A percentile compares a stretch with the other conserved stretches of the same genome.
Evolutionary conservation across 129 eudicot species (phyloP).

Genomic region (Helichrysum umbraculigerum): DNA sequence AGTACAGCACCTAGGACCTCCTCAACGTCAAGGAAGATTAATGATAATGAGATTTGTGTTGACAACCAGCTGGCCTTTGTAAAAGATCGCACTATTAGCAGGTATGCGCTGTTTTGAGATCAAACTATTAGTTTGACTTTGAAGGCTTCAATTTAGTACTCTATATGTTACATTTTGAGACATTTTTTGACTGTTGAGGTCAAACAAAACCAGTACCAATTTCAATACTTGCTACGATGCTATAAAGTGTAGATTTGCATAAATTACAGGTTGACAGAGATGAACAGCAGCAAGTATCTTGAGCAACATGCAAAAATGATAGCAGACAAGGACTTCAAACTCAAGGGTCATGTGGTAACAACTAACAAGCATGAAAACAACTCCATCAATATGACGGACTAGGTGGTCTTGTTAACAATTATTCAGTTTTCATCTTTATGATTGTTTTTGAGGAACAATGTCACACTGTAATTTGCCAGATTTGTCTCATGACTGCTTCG

Average conservation of each 20-base stretch:
- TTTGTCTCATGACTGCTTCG: not conserved
- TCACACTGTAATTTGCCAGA: not conserved
- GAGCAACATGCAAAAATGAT: conserved; percentile 63
- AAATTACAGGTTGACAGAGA: conserved; percentile 69
- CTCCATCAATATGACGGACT: no score
- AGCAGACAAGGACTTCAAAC: conserved; percentile 37
- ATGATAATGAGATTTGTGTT: conserved; percentile 77
- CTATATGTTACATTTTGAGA: not conserved
- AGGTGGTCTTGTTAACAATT: not conserved
- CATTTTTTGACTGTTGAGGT: not conserved
- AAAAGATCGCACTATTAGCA: conserved; percentile 93
- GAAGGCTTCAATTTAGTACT: not conserved
- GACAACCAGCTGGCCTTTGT: conserved; percentile 90
- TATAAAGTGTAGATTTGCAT: not conserved
- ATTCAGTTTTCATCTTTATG: not conserved
- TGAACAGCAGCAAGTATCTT: conserved; percentile 82
- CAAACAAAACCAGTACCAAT: not conserved
- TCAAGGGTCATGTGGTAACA: conserved; percentile 23
- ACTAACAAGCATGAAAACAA: conserved; percentile 27
- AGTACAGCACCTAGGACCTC: conserved; percentile 79
- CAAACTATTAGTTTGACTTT: not conserved
- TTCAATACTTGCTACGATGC: not conserved
- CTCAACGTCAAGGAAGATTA: conserved; percentile 77
- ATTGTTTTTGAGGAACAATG: not conserved
- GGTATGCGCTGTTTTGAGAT: conserved; percentile 39